Conservation (phyloP, 1,284 basidiomycete genomes). For the Ganoderma meredithae region DNA sequence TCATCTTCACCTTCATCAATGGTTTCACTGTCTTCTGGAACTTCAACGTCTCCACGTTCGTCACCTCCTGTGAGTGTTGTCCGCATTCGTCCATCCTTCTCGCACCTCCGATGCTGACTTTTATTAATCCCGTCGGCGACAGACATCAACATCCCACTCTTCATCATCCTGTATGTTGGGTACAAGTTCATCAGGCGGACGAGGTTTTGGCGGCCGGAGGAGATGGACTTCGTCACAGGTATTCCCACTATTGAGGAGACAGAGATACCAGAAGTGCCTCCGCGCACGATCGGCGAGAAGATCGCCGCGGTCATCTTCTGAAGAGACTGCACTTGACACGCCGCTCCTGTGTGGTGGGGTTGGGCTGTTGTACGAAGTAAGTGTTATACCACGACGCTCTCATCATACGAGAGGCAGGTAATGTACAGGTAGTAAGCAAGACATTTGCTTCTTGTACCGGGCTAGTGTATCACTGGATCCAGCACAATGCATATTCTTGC, state of each 20-base stretch:
- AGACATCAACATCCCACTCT: constrained; percentile 60
- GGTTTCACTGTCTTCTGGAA: constrained; percentile 47
- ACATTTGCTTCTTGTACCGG: background rate
- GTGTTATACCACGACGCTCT: background rate
- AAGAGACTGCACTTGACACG: background rate
- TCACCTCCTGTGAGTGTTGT: constrained; percentile 60
- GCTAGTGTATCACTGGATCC: constrained; percentile 1
- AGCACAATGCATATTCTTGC: constrained; percentile 4
- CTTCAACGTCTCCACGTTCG: constrained; percentile 67
- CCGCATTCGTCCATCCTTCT: background rate
- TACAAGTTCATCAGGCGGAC: constrained; percentile 66
- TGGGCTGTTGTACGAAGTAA: constrained; percentile 4
- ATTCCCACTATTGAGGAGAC: constrained; percentile 63
- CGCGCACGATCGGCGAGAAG: constrained; percentile 46
- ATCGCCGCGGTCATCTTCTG: constrained; percentile 48
- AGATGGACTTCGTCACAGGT: constrained; percentile 72
- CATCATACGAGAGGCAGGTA: background rate
- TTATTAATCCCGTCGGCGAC: background rate
- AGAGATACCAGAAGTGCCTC: constrained; percentile 50
- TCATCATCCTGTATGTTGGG: constrained; percentile 52
- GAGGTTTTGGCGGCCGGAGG: constrained; percentile 53
- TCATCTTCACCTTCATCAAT: constrained; percentile 51
- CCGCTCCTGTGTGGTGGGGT: background rate
- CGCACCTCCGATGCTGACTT: background rate
- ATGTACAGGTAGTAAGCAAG: background rate